Base-by-base conservation (phyloP, 768 basidiomycete genomes). In the Leccinellum albellum region DNA sequence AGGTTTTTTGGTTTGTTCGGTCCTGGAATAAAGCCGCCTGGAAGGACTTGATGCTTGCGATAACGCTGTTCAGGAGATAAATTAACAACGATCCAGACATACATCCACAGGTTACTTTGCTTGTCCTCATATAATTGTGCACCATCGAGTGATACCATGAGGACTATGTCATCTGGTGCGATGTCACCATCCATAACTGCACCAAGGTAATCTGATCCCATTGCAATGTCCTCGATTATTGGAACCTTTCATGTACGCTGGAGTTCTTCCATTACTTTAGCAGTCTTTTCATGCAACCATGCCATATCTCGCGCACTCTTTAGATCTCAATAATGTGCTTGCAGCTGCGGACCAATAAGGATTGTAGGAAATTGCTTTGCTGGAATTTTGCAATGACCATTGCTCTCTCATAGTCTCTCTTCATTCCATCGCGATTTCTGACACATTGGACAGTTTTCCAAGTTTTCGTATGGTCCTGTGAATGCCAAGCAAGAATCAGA, bases 311-410 rank as follows among this genome's bases (percentile, higher is more conserved):
- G 24, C 0, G 77, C 69, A 14, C 67, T 57, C 1, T 61, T 54
- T 0, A 40, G 55, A 14, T 55, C 64, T 0, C 69, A 56, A n/a
- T n/a, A 64, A 1, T 75, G 59, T 0, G 79, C 76, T 50, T 81
- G 79, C 0, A 81, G 53, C 50, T 79, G 77, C 1, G 76, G 78
- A 4, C 77, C 77, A 15, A 79, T 44, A 0, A 70, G 76, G 23
- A 80, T 72, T 0, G 78, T 80, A 6, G 54, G 55, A 29, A 74
- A 74, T 14, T 73, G 64, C 15, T 74, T 63, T 1, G 67, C 64
- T 0, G 78, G 63, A 2, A 73, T 58, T 51, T 72, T 70, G 4
- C 46, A 31, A 0, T 20, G 15, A 0, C 59, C 23, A 32, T 51
- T 32, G 3, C 13, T 37, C 0, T 10, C 46, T 2, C 50, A 53